These are phyloP conservation scores for Ilex paraguariensis DNA, from an alignment of 305 asterid species.

Conservation along the genomic window DNA sequence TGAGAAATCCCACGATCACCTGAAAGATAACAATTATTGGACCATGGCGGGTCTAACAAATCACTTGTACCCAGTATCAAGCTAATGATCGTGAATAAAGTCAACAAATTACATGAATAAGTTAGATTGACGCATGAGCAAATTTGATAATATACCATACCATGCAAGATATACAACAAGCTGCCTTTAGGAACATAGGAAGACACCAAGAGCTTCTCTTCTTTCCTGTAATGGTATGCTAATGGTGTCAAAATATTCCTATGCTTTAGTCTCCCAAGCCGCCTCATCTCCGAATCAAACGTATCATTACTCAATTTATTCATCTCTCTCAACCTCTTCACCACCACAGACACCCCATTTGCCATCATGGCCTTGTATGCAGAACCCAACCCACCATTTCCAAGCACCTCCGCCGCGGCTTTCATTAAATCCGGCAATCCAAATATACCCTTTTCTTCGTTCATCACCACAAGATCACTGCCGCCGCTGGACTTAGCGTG, in stretches of 20 bases:
- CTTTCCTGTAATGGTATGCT: constrained; percentile 82
- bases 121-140: too few relatives aligned
- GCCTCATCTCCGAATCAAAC: constrained; percentile 57
- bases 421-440: constrained; percentile 85
- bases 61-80: too few relatives aligned
- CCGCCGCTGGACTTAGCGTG: constrained; percentile 22
- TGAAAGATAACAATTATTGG: constrained; percentile 13
- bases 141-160: constrained; percentile 21
- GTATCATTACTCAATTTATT: constrained; percentile 57
- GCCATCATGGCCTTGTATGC: constrained; percentile 74
- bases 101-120: background rate
- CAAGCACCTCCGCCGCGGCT: constrained; percentile 95
- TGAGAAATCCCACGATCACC: constrained; percentile 70
- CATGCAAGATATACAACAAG: constrained; percentile 60
- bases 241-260: constrained; percentile 65
- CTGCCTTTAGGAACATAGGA: constrained; percentile 70
- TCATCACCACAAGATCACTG: constrained; percentile 59
- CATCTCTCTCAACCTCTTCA: constrained; percentile 76
- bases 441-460: constrained; percentile 60
- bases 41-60: too few relatives aligned
- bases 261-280: constrained; percentile 50
- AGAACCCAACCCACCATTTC: constrained; percentile 79
- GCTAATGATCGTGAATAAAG: too few relatives aligned
- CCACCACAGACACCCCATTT: constrained; percentile 69
- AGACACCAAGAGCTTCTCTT: constrained; percentile 78